Percentiles rank a stretch among this genome's conserved stretches.
Evolutionary conservation across 805 yeast genomes (phyloP).

Genomic region (Starmerella vaccinii): DNA sequence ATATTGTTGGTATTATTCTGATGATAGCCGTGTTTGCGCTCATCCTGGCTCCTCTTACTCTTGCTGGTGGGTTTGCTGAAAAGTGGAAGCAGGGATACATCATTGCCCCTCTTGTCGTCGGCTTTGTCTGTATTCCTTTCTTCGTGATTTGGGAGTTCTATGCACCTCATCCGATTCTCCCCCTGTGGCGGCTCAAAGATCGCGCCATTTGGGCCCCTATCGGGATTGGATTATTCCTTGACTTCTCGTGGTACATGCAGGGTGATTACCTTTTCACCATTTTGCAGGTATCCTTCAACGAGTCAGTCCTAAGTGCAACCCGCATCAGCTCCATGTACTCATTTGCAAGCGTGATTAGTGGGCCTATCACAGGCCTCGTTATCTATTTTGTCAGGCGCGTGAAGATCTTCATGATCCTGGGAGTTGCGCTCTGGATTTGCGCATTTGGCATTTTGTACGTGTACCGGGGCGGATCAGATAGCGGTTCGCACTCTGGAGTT

Average conservation of each 20-base stretch:
- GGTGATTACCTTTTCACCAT: constrained; percentile 60
- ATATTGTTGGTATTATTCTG: constrained; percentile 51
- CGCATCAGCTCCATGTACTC: constrained; percentile 54
- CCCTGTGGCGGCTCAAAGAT: constrained; percentile 48
- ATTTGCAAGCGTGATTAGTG: constrained; percentile 53
- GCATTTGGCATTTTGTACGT: constrained; percentile 51
- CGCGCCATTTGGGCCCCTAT: constrained; percentile 70
- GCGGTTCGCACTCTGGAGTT: constrained; percentile 37
- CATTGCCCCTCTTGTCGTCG: constrained; percentile 62
- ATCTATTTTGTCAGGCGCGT: constrained; percentile 42
- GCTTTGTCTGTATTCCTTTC: constrained; percentile 50
- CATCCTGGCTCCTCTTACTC: constrained; percentile 59
- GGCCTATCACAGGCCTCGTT: constrained; percentile 48
- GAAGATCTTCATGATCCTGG: constrained; percentile 52
- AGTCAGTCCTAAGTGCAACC: constrained; percentile 52
- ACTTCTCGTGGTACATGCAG: constrained; percentile 59
- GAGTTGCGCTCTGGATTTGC: constrained; percentile 47
- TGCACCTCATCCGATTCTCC: constrained; percentile 56
- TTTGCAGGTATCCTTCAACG: constrained; percentile 51
- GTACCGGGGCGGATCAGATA: constrained; percentile 44
- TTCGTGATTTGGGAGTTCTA: constrained; percentile 50
- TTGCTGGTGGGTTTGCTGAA: constrained; percentile 53
- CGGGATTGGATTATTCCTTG: constrained; percentile 45
- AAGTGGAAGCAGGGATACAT: constrained; percentile 53
- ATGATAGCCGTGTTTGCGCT: constrained; percentile 51